Evolutionary conservation across 148 eudicot genomes (phyloP).

Genomic region (Euryodendron excelsum): DNA sequence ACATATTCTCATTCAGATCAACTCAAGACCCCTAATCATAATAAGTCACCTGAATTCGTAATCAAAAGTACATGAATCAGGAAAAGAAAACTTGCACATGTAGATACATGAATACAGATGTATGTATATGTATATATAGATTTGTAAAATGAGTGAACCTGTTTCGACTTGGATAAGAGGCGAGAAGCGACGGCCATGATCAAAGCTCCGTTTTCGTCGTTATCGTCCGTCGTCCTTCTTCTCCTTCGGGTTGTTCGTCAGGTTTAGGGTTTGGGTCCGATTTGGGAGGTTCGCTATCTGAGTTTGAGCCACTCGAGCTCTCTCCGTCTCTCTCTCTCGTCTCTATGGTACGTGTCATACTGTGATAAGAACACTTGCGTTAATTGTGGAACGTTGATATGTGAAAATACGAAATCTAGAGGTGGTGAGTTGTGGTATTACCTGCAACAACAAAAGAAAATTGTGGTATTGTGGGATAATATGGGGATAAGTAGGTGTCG

Average conservation of each 20-base stretch:
- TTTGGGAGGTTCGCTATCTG: not conserved
- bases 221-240: not conserved
- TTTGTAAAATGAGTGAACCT: conserved; percentile 26
- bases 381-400: too few species aligned
- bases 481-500: too few species aligned
- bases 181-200: conserved; percentile 57
- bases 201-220: conserved; percentile 7
- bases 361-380: too few species aligned
- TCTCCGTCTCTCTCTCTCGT: not conserved
- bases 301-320: not conserved
- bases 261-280: not conserved
- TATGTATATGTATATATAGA: too few species aligned
- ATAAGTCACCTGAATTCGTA: conserved; percentile 11
- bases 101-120: too few species aligned
- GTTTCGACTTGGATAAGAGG: conserved; percentile 54
- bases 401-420: too few species aligned
- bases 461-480: too few species aligned
- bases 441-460: too few species aligned
- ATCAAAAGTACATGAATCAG: not conserved
- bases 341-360: too few species aligned
- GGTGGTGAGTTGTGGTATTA: too few species aligned
- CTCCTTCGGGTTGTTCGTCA: not conserved
- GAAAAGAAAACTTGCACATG: conserved; percentile 2
- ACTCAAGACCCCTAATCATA: not conserved
- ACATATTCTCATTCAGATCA: not conserved